phyloP scores from a whole-genome alignment of 148 eudicot species.

The Heliosperma pusillum region DNA sequence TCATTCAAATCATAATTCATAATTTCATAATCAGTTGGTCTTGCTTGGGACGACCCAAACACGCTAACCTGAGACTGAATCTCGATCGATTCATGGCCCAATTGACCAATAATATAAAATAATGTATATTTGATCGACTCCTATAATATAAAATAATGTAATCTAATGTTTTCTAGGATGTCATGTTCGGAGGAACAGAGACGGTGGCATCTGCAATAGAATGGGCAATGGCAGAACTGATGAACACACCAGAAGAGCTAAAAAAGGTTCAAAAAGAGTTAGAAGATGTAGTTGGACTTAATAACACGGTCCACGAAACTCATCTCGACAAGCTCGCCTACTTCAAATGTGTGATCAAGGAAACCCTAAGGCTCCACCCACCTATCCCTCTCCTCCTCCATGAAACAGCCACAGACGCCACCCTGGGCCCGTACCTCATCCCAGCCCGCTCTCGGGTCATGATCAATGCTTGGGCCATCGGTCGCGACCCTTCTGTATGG shows the following conservation, averaged over 20 bases:
- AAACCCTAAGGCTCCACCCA: slow-evolving; percentile 60
- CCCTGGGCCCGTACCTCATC: slow-evolving; percentile 40
- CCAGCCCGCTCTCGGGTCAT: slow-evolving; percentile 46
- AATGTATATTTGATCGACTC: background rate
- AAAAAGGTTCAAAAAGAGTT: slow-evolving; percentile 50
- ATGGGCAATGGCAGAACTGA: slow-evolving; percentile 67
- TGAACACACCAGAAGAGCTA: slow-evolving; percentile 49
- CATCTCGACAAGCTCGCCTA: slow-evolving; percentile 49
- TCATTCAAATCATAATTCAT: background rate
- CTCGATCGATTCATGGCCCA: background rate
- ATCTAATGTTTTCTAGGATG: slow-evolving; percentile 35
- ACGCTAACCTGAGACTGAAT: background rate
- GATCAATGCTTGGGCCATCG: slow-evolving; percentile 51
- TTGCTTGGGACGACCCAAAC: no score
- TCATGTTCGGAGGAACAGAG: slow-evolving; percentile 78
- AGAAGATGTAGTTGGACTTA: slow-evolving; percentile 40
- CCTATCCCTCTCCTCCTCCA: slow-evolving; percentile 61
- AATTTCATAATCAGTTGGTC: no score
- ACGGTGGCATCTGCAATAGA: slow-evolving; percentile 70
- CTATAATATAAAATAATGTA: background rate
- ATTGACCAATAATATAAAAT: background rate
- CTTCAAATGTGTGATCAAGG: slow-evolving; percentile 48
- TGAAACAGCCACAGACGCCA: slow-evolving; percentile 44
- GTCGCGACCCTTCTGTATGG: slow-evolving; percentile 48
- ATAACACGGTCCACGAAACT: slow-evolving; percentile 44